Percentiles rank a stretch among this genome's conserved stretches.
Evolutionary conservation across 2,329 filamentous ascomycete species (phyloP).

Genomic region (Aureobasidium mangrovei): DNA sequence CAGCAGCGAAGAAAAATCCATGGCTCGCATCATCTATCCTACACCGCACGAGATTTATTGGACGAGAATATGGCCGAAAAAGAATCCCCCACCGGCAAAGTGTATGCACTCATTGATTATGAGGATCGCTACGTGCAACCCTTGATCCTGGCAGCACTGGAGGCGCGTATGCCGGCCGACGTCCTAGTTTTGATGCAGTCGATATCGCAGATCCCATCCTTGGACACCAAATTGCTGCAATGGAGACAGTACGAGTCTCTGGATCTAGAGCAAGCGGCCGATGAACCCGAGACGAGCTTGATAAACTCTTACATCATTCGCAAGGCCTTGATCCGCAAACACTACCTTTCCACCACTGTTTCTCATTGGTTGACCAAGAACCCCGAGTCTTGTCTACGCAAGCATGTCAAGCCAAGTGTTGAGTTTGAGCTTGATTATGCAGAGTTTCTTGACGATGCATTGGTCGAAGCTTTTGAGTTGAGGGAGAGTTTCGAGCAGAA

Average conservation of each 20-base stretch:
- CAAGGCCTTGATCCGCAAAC: slow-evolving; percentile 92
- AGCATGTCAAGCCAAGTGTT: slow-evolving; percentile 67
- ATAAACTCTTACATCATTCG: slow-evolving; percentile 91
- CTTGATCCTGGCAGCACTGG: slow-evolving; percentile 66
- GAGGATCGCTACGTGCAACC: slow-evolving; percentile 85
- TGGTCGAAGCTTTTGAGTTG: slow-evolving; percentile 77
- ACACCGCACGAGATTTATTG: background rate
- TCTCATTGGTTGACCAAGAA: slow-evolving; percentile 80
- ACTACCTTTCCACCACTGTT: slow-evolving; percentile 79
- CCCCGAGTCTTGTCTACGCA: slow-evolving; percentile 57
- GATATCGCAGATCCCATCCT: slow-evolving; percentile 44
- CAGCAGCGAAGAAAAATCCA: background rate
- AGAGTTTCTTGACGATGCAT: slow-evolving; percentile 88
- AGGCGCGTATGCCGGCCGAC: slow-evolving; percentile 48
- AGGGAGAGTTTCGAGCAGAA: slow-evolving; percentile 69
- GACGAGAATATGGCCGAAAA: background rate
- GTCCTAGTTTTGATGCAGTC: slow-evolving; percentile 35
- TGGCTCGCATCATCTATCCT: background rate
- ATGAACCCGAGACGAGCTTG: slow-evolving; percentile 53
- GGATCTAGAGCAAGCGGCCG: slow-evolving; percentile 67
- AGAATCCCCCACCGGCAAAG: background rate
- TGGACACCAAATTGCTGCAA: slow-evolving; percentile 54
- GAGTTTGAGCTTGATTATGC: slow-evolving; percentile 94
- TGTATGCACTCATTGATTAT: slow-evolving; percentile 55
- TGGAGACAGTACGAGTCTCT: slow-evolving; percentile 80